Evolutionary conservation across 2,329 filamentous ascomycete species (phyloP).

Genomic region (Colletotrichum godetiae): DNA sequence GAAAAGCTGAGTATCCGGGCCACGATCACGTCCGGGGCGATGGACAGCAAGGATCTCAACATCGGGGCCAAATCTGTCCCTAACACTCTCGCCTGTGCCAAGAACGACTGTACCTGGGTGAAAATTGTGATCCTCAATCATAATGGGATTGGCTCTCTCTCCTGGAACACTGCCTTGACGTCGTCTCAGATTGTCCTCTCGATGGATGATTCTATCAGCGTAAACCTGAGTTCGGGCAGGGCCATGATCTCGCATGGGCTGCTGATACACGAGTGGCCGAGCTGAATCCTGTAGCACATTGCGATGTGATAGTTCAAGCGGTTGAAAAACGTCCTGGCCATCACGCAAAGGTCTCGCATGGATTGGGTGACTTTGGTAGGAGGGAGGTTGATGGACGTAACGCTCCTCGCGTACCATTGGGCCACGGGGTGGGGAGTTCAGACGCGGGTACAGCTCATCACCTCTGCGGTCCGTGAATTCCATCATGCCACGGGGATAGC

Average conservation of each 20-base stretch:
- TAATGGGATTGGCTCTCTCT: constrained; percentile 45
- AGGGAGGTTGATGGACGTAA: background rate
- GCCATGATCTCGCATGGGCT: constrained; percentile 43
- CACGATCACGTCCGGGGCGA: constrained; percentile 22
- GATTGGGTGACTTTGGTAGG: constrained; percentile 8
- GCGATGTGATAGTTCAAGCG: constrained; percentile 1
- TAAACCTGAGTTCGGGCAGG: constrained; percentile 43
- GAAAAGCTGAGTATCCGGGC: background rate
- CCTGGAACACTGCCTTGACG: constrained; percentile 35
- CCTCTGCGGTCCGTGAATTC: constrained; percentile 27
- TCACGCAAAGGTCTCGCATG: background rate
- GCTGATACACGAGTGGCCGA: constrained; percentile 35
- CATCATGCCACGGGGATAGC: constrained; percentile 13
- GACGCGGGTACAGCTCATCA: constrained; percentile 5
- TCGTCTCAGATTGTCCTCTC: background rate
- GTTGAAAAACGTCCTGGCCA: background rate
- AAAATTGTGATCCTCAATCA: constrained; percentile 52
- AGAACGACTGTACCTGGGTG: constrained; percentile 8
- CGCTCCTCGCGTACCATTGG: constrained; percentile 3
- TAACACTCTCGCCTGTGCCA: constrained; percentile 50
- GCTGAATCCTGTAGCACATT: constrained; percentile 33
- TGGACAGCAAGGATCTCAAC: constrained; percentile 33
- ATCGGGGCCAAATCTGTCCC: constrained; percentile 32
- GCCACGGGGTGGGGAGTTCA: constrained; percentile 11
- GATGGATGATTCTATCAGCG: background rate